Base-by-base conservation (phyloP, 768 basidiomycete genomes). In the Mycena filopes region DNA sequence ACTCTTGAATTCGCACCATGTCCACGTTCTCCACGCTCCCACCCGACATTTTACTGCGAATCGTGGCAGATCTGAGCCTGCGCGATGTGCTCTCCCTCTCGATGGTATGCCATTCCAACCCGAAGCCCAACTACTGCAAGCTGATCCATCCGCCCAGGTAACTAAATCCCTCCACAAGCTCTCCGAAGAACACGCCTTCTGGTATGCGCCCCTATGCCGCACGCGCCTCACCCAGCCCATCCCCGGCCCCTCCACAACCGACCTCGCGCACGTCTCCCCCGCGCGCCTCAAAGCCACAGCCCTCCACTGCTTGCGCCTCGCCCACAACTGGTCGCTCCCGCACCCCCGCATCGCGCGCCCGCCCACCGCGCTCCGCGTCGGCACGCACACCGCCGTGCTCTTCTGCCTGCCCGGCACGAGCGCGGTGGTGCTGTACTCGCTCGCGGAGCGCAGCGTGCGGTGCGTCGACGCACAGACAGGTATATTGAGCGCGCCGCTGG, bases 321-420 rank as follows among this genome's bases (percentile, higher is more conserved):
- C 70, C 20, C 67, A 66, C 55, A 78, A 76, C 62, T 80, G 78
- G 79, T 28, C 60, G n/a, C 36, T 57, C 0, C 71, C 69, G 2
- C 40, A 61, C 15, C 74, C 74, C 2, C 49, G 51, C 10, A 43
- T 74, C 15, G 49, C 65, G 0, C 73, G 74, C 18, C 54, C 68
- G 3, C 57, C 76, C 21, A 72, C 63, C 42, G 64, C 55, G 1
- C 59, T 74, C 6, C 20, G 2, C 5, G 45, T 43, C 42, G 60
- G 47, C 1, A 25, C 21, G 25, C 64, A 65, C 57, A 63, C 46
- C 18, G 45, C 21, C 31, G 60, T 69, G 12, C 31, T 69, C 10
- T 60, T 11, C 46, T 38, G 40, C 16, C 20, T 66, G 1, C 56
- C 68, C 1, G 67, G 63, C 3, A 61, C 63, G 9, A 26, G 53